Conservation (phyloP, 1,284 basidiomycete species). For the Moniliophthora roreri region DNA sequence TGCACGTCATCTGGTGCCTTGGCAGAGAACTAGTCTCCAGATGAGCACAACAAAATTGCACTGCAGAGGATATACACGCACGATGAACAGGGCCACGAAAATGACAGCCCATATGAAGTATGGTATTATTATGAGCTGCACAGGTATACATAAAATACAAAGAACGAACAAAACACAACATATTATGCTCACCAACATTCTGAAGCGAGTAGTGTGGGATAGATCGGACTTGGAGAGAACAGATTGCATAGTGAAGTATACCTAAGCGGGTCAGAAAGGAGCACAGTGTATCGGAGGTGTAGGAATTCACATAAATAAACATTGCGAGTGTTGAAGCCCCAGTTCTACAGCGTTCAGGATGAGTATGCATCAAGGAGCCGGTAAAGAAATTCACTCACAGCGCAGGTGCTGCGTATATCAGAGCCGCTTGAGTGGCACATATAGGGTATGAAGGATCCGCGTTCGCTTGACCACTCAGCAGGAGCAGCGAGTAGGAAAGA, state of each 20-base stretch:
- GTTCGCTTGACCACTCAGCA: constrained; percentile 25
- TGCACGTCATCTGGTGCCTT: not conserved
- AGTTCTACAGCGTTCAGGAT: constrained; percentile 16
- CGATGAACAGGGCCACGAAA: not conserved
- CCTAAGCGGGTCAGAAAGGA: not conserved
- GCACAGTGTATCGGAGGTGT: not conserved
- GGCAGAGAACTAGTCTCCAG: not conserved
- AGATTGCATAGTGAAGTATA: not conserved
- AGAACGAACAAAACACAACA: not conserved
- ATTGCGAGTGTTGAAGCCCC: constrained; percentile 25
- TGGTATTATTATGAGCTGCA: not conserved
- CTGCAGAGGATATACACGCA: not conserved
- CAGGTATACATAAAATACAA: not conserved
- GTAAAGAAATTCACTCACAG: constrained; percentile 23
- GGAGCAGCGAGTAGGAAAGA: constrained; percentile 28
- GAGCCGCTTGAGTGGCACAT: constrained; percentile 25
- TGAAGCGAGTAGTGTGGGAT: not conserved
- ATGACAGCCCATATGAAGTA: not conserved
- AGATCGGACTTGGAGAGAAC: not conserved
- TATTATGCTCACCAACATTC: not conserved
- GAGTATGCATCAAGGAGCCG: not conserved
- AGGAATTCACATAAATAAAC: constrained; percentile 25
- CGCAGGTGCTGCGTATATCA: constrained; percentile 28
- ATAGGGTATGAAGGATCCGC: constrained; percentile 18
- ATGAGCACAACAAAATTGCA: too few species aligned